Percentiles rank a stretch among this genome's conserved stretches.
phyloP scores from a whole-genome alignment of 2,329 filamentous ascomycete species.

The Curvularia sp. region DNA sequence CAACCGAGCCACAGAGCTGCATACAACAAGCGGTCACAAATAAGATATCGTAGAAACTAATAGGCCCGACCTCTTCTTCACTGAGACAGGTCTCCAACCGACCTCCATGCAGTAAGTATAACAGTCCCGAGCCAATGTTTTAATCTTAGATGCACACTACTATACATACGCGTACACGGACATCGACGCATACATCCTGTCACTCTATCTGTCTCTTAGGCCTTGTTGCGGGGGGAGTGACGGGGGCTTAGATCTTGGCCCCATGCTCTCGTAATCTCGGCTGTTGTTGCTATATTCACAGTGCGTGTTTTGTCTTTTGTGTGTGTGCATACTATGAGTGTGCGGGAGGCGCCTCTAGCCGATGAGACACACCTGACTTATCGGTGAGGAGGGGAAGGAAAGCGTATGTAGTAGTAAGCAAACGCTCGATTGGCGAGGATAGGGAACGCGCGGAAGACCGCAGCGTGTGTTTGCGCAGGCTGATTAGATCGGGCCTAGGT shows the following conservation, averaged over 20 bases:
- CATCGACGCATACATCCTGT: background rate
- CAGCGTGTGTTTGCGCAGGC: constrained; percentile 2
- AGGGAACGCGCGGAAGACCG: constrained; percentile 2
- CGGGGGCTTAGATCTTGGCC: constrained; percentile 1
- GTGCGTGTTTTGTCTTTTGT: background rate
- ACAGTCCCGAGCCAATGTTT: constrained; percentile 7
- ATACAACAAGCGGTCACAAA: constrained; percentile 9
- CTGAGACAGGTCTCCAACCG: background rate
- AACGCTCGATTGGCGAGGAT: constrained; percentile 19
- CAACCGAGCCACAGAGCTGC: constrained; percentile 7
- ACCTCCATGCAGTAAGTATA: constrained; percentile 3
- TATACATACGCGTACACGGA: background rate
- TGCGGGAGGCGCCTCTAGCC: constrained; percentile 29
- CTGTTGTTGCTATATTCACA: constrained; percentile 9
- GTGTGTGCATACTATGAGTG: background rate
- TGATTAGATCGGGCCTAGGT: constrained; percentile 7
- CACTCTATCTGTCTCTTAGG: background rate
- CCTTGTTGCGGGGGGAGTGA: constrained; percentile 6
- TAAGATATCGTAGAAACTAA: constrained; percentile 6
- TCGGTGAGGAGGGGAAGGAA: constrained; percentile 12
- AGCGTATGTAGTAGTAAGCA: background rate
- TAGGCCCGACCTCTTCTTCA: background rate
- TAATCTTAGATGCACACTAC: constrained; percentile 2
- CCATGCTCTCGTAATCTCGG: constrained; percentile 9
- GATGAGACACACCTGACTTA: constrained; percentile 16